Evolutionary conservation across 2,329 filamentous ascomycete species (phyloP).

Genomic region (Clathrospora elynae): DNA sequence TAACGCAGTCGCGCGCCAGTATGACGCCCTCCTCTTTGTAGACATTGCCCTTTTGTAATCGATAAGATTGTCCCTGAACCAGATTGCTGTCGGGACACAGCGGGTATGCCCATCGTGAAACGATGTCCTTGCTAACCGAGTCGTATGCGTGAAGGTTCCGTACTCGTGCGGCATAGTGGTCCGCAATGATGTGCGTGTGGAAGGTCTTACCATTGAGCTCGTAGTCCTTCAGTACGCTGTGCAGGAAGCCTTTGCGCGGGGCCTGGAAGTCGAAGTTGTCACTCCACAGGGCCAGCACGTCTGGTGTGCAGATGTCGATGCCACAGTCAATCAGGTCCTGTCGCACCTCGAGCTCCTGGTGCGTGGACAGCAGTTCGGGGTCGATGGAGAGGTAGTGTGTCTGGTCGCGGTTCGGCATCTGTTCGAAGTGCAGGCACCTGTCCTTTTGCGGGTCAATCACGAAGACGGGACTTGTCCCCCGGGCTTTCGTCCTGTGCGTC

Average conservation of each 20-base stretch:
- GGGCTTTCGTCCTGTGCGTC: conserved; percentile 76
- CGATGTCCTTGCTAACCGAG: conserved; percentile 82
- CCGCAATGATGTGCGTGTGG: conserved; percentile 81
- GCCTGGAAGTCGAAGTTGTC: conserved; percentile 98
- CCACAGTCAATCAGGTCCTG: conserved; percentile 90
- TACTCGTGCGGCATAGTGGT: conserved; percentile 85
- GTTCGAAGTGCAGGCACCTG: conserved; percentile 91
- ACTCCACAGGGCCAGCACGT: conserved; percentile 92
- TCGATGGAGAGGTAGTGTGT: conserved; percentile 75
- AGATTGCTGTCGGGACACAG: conserved; percentile 89
- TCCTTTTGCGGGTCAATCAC: conserved; percentile 80
- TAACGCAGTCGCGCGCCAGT: conserved; percentile 71
- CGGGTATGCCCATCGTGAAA: conserved; percentile 85
- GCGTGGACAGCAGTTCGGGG: conserved; percentile 73
- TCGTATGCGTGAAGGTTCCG: conserved; percentile 89
- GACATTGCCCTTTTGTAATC: conserved; percentile 68
- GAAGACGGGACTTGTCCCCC: conserved; percentile 79
- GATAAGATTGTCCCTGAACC: conserved; percentile 76
- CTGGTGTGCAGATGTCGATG: conserved; percentile 96
- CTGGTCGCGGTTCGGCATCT: conserved; percentile 73
- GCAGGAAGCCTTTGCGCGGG: conserved; percentile 84
- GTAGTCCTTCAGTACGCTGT: conserved; percentile 93
- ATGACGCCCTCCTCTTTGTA: conserved; percentile 81
- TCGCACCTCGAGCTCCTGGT: conserved; percentile 79
- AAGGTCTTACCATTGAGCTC: conserved; percentile 98